Base-by-base conservation (phyloP, 164 flowering plant genomes). In the Dillenia turbinata region DNA sequence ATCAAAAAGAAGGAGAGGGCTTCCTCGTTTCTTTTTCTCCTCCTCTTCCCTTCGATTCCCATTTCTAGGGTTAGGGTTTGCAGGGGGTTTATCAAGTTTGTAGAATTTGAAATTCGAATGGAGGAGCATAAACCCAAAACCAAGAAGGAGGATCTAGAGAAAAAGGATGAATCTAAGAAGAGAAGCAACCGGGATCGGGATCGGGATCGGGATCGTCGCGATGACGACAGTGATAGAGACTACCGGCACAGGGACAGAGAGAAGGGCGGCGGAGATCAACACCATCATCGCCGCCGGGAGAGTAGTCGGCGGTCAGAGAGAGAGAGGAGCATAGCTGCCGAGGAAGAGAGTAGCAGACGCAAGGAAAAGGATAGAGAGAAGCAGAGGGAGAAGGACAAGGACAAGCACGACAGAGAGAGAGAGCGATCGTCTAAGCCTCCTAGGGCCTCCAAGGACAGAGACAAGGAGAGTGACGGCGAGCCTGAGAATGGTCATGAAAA, bases 81-180 rank as follows among this genome's bases (percentile, higher is more conserved):
- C 40, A 6, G 5, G 40, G 40, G 40, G 40, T 0, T 33, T 33
- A 33, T 33, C 40, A 0, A 5, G 40, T 33, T 33, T 33, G 40
- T 33, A 33, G 40, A 33, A 4, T 33, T 33, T 33, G 40, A 33
- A 33, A 33, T 33, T 33, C 40, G 40, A 33, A 81, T 83, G 86
- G 92, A 84, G 44, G 90, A 81, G 52, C 65, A 54, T 43, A 86
- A 80, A 59, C 81, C 77, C 60, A 81, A 74, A 67, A 80, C 83
- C 8, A 76, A 74, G 77, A 80, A 67, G 68, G 87, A 83, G 0
- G 80, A 78, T 54, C 76, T 71, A 7, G 80, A 73, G 11, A 72
- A 63, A 72, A 78, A 69, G 52, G 78, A 72, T 40, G 84, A 79
- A 48, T 64, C 71, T 33, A 33, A 33, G 33, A 83, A 73, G 74